These are phyloP conservation scores for Trichoderma harzianum DNA, from an alignment of 2,329 filamentous ascomycete genomes.

Conservation along the genomic window DNA sequence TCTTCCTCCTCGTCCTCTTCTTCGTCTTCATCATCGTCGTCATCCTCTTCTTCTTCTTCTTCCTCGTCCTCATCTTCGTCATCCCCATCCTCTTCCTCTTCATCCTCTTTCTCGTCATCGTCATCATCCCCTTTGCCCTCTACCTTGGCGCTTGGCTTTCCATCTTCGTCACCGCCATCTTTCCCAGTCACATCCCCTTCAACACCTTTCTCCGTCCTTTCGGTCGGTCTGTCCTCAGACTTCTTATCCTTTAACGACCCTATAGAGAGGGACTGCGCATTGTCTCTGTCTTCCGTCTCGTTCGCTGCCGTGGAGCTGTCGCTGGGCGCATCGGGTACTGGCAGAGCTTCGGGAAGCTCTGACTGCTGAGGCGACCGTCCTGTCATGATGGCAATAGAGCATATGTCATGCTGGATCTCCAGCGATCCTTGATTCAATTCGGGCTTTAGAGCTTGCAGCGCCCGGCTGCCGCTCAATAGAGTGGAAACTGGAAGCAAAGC, in stretches of 20 bases:
- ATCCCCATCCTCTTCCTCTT: slow-evolving; percentile 23
- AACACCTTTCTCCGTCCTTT: background rate
- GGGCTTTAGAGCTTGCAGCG: slow-evolving; percentile 15
- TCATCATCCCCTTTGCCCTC: slow-evolving; percentile 22
- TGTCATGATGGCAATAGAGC: slow-evolving; percentile 38
- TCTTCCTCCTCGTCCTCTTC: slow-evolving; percentile 57
- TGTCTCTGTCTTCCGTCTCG: background rate
- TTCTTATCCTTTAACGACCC: slow-evolving; percentile 19
- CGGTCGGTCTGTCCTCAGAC: slow-evolving; percentile 15
- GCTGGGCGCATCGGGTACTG: slow-evolving; percentile 6
- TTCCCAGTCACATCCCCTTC: background rate
- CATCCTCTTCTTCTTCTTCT: slow-evolving; percentile 44
- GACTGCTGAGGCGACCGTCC: slow-evolving; percentile 35
- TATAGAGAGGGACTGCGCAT: background rate
- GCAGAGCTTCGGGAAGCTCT: background rate
- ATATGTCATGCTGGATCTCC: slow-evolving; percentile 31
- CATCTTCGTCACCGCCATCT: slow-evolving; percentile 10
- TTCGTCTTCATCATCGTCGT: slow-evolving; percentile 33
- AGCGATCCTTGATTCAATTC: slow-evolving; percentile 14
- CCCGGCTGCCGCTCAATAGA: background rate
- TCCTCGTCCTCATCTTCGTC: slow-evolving; percentile 25
- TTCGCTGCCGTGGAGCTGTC: background rate
- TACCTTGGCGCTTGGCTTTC: background rate
- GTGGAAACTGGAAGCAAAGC: background rate
- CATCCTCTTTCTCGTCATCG: slow-evolving; percentile 35